phyloP scores from a whole-genome alignment of 202 grass and related monocot species.

The Setaria italica region DNA sequence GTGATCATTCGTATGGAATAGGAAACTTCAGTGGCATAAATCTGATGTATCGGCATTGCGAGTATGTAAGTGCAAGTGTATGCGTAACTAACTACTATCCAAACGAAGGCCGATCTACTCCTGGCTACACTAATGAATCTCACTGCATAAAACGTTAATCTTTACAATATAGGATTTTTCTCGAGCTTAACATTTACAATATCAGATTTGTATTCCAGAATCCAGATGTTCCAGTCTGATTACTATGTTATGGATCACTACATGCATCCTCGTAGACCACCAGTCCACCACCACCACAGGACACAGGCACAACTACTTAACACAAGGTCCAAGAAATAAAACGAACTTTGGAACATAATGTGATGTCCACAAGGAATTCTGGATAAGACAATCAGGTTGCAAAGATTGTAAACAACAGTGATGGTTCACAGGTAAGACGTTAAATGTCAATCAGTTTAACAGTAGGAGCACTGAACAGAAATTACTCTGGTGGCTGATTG shows the following conservation, averaged over 20 bases:
- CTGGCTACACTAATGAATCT: no score
- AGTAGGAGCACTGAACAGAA: constrained; percentile 14
- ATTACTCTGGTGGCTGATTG: constrained; percentile 32
- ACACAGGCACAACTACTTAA: not conserved
- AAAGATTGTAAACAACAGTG: not conserved
- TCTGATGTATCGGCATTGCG: no score
- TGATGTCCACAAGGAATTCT: not conserved
- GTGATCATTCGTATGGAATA: no score
- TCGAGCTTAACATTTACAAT: no score
- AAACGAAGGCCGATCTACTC: no score
- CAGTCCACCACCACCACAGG: not conserved
- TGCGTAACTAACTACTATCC: no score
- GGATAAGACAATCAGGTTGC: not conserved
- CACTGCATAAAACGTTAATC: no score
- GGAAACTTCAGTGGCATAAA: no score
- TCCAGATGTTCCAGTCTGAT: not conserved
- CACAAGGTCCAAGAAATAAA: not conserved
- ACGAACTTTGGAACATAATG: not conserved
- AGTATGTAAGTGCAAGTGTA: no score
- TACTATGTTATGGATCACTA: not conserved
- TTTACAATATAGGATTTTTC: no score
- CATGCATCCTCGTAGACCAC: not conserved
- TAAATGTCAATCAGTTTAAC: constrained; percentile 36
- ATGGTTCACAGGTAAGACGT: not conserved
- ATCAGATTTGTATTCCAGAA: not conserved